phyloP scores from a whole-genome alignment of 2,329 filamentous ascomycete genomes.

The Sclerotiophoma versabilis region DNA sequence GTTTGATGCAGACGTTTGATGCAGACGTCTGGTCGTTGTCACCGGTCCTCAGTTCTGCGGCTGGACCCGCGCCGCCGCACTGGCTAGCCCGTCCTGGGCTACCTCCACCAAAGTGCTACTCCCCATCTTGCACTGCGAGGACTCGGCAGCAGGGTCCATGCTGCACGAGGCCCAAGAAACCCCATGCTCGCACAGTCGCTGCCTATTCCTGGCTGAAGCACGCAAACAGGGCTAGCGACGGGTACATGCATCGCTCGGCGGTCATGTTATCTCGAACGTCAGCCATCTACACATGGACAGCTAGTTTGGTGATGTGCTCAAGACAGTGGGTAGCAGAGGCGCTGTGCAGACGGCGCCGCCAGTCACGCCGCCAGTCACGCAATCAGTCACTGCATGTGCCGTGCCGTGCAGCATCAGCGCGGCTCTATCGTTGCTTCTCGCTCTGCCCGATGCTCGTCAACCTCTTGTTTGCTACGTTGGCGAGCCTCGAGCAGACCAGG shows the following conservation, averaged over 20 bases:
- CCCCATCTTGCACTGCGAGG: neutral
- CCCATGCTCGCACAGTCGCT: constrained; percentile 6
- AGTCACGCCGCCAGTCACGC: no score
- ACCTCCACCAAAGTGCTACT: neutral
- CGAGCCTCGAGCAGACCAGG: no score
- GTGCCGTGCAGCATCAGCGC: no score
- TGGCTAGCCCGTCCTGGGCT: neutral
- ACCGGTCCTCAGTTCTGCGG: neutral
- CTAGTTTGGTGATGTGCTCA: neutral
- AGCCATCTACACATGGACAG: neutral
- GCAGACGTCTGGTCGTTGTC: neutral
- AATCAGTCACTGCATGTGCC: no score
- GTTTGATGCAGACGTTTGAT: neutral
- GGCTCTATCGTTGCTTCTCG: no score
- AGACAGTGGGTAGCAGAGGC: neutral
- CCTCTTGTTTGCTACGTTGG: no score
- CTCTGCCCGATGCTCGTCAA: no score
- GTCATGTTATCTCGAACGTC: constrained; percentile 14
- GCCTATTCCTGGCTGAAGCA: neutral
- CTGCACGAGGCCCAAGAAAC: constrained; percentile 3
- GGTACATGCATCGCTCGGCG: constrained; percentile 10
- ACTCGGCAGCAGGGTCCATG: constrained; percentile 4
- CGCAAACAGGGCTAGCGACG: constrained; percentile 13
- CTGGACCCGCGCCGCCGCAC: constrained; percentile 1
- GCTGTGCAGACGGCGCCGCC: neutral